These are phyloP conservation scores for Alternaria novae-zelandiae DNA, from an alignment of 2,329 filamentous ascomycete species.

Conservation along the genomic window DNA sequence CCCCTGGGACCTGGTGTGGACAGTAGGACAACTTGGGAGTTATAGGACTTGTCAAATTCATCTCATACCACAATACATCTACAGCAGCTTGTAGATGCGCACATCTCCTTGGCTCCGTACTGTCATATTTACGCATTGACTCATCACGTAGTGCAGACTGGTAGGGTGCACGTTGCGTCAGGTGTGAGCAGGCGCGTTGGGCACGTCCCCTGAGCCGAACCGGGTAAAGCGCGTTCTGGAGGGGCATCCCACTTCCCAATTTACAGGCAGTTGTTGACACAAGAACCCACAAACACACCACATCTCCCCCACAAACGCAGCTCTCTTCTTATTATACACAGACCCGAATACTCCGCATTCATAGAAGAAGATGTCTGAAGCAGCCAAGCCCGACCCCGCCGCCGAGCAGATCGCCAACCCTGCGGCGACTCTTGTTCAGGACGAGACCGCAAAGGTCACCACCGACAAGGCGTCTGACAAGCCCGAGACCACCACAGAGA, in stretches of 20 bases:
- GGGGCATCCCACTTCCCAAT: slow-evolving; percentile 19
- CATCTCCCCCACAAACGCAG: slow-evolving; percentile 14
- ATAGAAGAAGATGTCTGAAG: slow-evolving; percentile 44
- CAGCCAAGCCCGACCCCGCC: slow-evolving; percentile 50
- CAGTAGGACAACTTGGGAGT: slow-evolving; percentile 11
- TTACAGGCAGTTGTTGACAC: slow-evolving; percentile 13
- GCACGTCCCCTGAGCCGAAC: slow-evolving; percentile 19
- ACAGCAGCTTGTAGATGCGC: neutral
- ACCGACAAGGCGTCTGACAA: slow-evolving; percentile 44
- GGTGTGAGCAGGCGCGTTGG: neutral
- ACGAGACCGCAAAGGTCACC: slow-evolving; percentile 55
- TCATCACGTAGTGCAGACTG: neutral
- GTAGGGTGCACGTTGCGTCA: neutral
- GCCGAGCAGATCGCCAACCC: slow-evolving; percentile 48
- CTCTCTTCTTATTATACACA: slow-evolving; percentile 7
- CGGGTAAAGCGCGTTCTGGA: slow-evolving; percentile 8
- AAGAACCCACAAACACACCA: slow-evolving; percentile 5
- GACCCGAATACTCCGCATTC: slow-evolving; percentile 1
- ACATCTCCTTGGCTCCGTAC: neutral
- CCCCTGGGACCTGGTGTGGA: slow-evolving; percentile 14
- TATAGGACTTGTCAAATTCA: slow-evolving; percentile 1
- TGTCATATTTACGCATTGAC: neutral
- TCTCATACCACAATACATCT: neutral
- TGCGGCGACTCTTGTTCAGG: slow-evolving; percentile 49
- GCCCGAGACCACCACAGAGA: slow-evolving; percentile 29